Percentiles rank a stretch among this genome's conserved stretches.
Conservation (phyloP, 2,329 filamentous ascomycete species). For the Thielaviopsis cerberus region DNA sequence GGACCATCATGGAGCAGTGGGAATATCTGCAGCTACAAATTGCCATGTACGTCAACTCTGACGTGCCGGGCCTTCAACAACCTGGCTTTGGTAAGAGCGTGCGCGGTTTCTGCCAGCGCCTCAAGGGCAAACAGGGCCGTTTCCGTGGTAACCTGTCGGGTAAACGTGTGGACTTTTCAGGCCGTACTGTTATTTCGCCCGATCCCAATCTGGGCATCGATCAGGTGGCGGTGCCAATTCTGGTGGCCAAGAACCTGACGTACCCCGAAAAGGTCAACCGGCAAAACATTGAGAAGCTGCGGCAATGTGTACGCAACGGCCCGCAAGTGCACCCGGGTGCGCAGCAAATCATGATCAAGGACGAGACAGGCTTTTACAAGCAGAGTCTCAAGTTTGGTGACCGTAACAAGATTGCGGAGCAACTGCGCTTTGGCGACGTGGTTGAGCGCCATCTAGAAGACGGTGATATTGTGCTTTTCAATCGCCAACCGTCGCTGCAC, state of each 20-base stretch:
- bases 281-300: conserved; percentile 71
- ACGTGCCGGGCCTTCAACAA: conserved; percentile 81
- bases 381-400: conserved; percentile 60
- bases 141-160: conserved; percentile 94
- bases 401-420: conserved; percentile 49
- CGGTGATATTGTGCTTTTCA: conserved; percentile 90
- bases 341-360: conserved; percentile 59
- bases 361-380: conserved; percentile 45
- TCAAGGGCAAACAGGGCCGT: conserved; percentile 94
- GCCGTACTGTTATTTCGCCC: conserved; percentile 89
- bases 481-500: conserved; percentile 90
- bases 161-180: conserved; percentile 97
- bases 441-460: conserved; percentile 92
- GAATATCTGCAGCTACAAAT: conserved; percentile 90
- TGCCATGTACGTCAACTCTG: conserved; percentile 95
- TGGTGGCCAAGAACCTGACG: conserved; percentile 91
- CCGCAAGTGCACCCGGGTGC: conserved; percentile 70
- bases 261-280: conserved; percentile 78
- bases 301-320: conserved; percentile 56
- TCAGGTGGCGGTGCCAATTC: conserved; percentile 73
- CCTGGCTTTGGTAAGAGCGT: conserved; percentile 74
- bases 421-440: conserved; percentile 64
- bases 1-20: conserved; percentile 95
- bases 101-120: conserved; percentile 78
- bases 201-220: conserved; percentile 89